Base-by-base conservation (phyloP, 1,284 basidiomycete genomes). In the Cerrena zonata region DNA sequence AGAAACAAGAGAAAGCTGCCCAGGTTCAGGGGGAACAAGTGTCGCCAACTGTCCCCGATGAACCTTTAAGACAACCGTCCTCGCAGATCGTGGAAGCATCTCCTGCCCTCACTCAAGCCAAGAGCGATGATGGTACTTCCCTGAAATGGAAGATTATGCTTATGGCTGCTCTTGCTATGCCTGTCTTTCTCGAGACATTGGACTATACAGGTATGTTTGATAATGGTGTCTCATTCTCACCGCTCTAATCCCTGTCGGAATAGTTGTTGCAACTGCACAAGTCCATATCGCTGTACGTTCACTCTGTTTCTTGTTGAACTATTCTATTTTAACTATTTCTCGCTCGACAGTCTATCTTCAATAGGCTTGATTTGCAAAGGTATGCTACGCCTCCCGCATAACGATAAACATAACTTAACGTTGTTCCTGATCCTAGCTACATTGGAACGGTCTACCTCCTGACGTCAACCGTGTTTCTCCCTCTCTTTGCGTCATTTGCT, bases 261-360 rank as follows among this genome's bases (percentile, higher is more conserved):
- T 36, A 77, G 76, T 79, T 2, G 77, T 79, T 22, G 77, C 77
- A 3, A 78, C 76, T n/a, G 75, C 76, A 2, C 77, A 78, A 53
- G 63, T 73, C 21, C 68, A 70, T 26, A 78, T 78, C 51, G 77
- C 76, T 12, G 76, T 77, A 57, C 5, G 58, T 56, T 4, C 37
- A 13, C 13, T 21, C 18, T 21, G 39, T n/a, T 21, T n/a, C 26
- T 4, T n/a, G 30, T 11, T 41, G 25, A n/a, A 34, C 27, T 19
- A 24, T 30, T 19, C 23, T 4, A 2, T 22, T 5, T 47, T 5
- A 25, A 48, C 13, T 13, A 51, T 42, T 23, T n/a, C n/a, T 5
- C 11, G 43, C n/a, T 36, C 45, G 48, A 41, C 47, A 72, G 74
- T 78, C 77, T 10, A 53, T 66, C 0, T 78, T 79, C 59, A 65